These are phyloP conservation scores for Kodamaea neixiangensis DNA, from an alignment of 805 yeast genomes.

Conservation along the genomic window DNA sequence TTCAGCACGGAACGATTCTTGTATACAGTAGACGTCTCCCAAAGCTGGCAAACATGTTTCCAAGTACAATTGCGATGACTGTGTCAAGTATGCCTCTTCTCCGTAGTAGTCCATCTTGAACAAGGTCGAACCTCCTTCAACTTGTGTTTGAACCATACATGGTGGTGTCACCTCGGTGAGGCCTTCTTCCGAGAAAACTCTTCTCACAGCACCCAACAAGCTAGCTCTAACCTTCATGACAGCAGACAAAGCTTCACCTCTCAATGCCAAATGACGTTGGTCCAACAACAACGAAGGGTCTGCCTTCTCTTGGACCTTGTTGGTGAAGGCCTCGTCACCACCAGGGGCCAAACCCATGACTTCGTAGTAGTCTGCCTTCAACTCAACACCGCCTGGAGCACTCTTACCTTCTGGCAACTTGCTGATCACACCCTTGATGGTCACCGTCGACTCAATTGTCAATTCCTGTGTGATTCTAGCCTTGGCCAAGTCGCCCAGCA, in stretches of 20 bases:
- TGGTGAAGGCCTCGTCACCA: slow-evolving; percentile 93
- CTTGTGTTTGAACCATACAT: slow-evolving; percentile 99
- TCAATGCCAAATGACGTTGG: slow-evolving; percentile 91
- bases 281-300: slow-evolving; percentile 93
- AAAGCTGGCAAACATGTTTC: slow-evolving; percentile 95
- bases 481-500: slow-evolving; percentile 88
- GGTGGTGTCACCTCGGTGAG: slow-evolving; percentile 96
- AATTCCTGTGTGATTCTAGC: slow-evolving; percentile 82
- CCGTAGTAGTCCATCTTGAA: slow-evolving; percentile 94
- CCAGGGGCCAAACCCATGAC: slow-evolving; percentile 92
- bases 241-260: slow-evolving; percentile 92
- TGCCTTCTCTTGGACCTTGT: slow-evolving; percentile 89
- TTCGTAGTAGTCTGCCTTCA: slow-evolving; percentile 86
- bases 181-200: slow-evolving; percentile 71
- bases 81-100: slow-evolving; percentile 94
- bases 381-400: slow-evolving; percentile 97
- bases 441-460: slow-evolving; percentile 84
- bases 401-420: slow-evolving; percentile 92
- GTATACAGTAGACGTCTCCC: slow-evolving; percentile 96
- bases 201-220: slow-evolving; percentile 71
- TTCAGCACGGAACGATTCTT: slow-evolving; percentile 99
- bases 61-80: slow-evolving; percentile 93
- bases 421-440: slow-evolving; percentile 76
- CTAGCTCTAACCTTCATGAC: slow-evolving; percentile 94
- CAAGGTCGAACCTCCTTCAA: slow-evolving; percentile 97